Conservation (phyloP, 768 basidiomycete genomes). For the Leccinum subtestaceum region DNA sequence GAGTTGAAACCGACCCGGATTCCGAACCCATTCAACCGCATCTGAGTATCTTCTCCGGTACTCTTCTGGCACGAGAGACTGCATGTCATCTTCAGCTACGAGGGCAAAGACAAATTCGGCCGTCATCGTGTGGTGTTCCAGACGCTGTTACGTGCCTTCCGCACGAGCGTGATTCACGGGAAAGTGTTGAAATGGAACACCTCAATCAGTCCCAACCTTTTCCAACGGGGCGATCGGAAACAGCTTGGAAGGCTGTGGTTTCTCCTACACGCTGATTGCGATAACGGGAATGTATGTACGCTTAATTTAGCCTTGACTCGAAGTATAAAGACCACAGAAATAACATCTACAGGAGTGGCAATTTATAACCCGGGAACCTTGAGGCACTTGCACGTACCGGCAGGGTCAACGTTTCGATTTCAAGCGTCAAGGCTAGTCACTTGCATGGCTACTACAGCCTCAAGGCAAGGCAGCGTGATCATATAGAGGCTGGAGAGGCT, state of each 20-base stretch:
- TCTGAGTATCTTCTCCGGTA: slow-evolving; percentile 5
- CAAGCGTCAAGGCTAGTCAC: no score
- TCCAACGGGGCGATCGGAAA: not conserved
- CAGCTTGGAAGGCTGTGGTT: slow-evolving; percentile 14
- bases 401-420: no score
- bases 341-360: no score
- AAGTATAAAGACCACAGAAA: not conserved
- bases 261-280: not conserved
- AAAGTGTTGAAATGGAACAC: not conserved
- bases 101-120: not conserved
- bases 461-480: no score
- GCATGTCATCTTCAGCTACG: slow-evolving; percentile 9
- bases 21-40: not conserved
- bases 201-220: not conserved
- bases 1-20: not conserved
- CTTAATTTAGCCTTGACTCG: not conserved
- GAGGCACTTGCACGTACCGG: no score
- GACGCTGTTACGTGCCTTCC: not conserved
- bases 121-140: not conserved
- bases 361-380: no score
- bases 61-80: slow-evolving; percentile 8
- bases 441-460: no score
- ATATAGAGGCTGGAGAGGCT: no score
- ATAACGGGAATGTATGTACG: not conserved
- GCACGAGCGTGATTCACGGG: not conserved